Percentiles rank a stretch among this genome's conserved stretches.
phyloP scores from a whole-genome alignment of 2,329 filamentous ascomycete species.

The Alternaria dauci region DNA sequence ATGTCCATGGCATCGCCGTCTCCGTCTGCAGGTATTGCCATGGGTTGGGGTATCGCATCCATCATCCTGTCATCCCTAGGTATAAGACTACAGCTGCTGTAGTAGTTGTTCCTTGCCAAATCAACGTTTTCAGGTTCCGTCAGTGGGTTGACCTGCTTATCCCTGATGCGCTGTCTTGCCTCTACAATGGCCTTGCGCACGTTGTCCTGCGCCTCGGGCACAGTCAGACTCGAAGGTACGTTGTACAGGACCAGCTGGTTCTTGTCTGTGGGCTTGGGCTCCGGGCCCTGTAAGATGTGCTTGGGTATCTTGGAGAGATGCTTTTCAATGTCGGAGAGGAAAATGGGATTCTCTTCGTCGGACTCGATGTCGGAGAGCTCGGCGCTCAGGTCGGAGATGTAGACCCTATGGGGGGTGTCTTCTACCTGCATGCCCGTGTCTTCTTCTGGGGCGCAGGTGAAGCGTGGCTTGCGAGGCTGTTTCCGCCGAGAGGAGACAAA shows the following conservation, averaged over 20 bases:
- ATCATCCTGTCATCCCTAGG: not conserved
- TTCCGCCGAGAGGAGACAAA: constrained; percentile 21
- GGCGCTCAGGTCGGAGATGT: constrained; percentile 88
- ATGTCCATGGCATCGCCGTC: constrained; percentile 74
- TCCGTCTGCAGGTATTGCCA: constrained; percentile 8
- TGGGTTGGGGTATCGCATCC: constrained; percentile 17
- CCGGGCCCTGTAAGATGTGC: constrained; percentile 65
- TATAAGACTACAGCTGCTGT: not conserved
- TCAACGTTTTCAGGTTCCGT: constrained; percentile 40
- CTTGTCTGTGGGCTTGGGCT: constrained; percentile 54
- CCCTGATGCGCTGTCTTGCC: constrained; percentile 72
- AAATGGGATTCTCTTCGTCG: constrained; percentile 71
- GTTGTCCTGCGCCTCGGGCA: constrained; percentile 74
- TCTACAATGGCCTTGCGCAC: constrained; percentile 87
- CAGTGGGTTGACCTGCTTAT: constrained; percentile 59
- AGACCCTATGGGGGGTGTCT: constrained; percentile 85
- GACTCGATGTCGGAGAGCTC: constrained; percentile 78
- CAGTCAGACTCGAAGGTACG: constrained; percentile 77
- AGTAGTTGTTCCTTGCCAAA: not conserved
- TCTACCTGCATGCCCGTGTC: constrained; percentile 81
- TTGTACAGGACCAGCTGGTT: constrained; percentile 83
- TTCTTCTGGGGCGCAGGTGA: constrained; percentile 9
- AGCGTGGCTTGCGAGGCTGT: constrained; percentile 27
- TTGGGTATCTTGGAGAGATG: constrained; percentile 76
- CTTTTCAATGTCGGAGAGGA: constrained; percentile 86